Evolutionary conservation across 371 early-diverging fungal genomes (phyloP).

Genomic region (Rhizopus sp.): DNA sequence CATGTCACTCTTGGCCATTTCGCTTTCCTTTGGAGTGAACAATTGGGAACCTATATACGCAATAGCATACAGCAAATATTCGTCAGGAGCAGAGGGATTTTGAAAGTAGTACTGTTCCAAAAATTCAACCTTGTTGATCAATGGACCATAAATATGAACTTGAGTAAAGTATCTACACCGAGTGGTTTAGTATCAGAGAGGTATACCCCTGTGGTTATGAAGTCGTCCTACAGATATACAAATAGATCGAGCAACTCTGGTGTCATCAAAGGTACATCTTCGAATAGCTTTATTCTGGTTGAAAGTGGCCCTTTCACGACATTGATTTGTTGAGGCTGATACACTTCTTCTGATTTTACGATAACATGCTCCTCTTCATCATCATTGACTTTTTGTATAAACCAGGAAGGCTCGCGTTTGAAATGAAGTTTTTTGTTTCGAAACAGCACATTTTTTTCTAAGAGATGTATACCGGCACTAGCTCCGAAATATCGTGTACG

Average conservation of each 20-base stretch:
- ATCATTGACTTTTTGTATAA: slow-evolving; percentile 41
- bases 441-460: slow-evolving; percentile 18
- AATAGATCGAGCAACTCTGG: slow-evolving; percentile 32
- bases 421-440: slow-evolving; percentile 24
- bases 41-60: slow-evolving; percentile 25
- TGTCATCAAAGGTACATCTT: slow-evolving; percentile 30
- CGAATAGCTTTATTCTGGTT: slow-evolving; percentile 22
- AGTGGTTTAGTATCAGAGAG: not conserved
- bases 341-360: slow-evolving; percentile 31
- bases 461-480: slow-evolving; percentile 38
- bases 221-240: slow-evolving; percentile 29
- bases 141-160: slow-evolving; percentile 31
- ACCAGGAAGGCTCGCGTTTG: slow-evolving; percentile 23
- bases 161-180: slow-evolving; percentile 38
- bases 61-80: slow-evolving; percentile 35
- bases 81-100: slow-evolving; percentile 34
- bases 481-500: slow-evolving; percentile 41
- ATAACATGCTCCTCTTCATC: slow-evolving; percentile 44
- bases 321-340: not conserved
- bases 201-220: not conserved
- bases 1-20: slow-evolving; percentile 12
- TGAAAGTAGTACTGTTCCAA: slow-evolving; percentile 42
- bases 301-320: not conserved
- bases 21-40: slow-evolving; percentile 12
- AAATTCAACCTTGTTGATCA: slow-evolving; percentile 44